Evolutionary conservation across 129 eudicot species (phyloP).

Genomic region (Chrysanthemum makinoi): DNA sequence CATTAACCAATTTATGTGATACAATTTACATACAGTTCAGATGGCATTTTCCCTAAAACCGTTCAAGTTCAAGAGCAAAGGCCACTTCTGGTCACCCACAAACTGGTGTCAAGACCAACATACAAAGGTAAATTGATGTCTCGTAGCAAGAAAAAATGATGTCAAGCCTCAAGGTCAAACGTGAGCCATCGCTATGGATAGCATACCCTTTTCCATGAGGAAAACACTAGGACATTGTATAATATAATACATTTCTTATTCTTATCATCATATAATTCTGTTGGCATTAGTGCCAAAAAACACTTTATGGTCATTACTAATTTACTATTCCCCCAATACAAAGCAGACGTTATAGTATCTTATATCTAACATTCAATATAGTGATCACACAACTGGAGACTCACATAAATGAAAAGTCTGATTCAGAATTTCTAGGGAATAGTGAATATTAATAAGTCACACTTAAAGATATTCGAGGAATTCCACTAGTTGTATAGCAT

Average conservation of each 20-base stretch:
- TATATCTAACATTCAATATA: neutral
- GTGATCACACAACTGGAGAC: neutral
- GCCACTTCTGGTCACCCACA: too few relatives aligned
- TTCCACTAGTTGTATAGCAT: neutral
- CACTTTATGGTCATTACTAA: neutral
- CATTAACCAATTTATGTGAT: too few relatives aligned
- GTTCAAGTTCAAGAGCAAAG: too few relatives aligned
- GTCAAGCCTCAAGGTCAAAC: too few relatives aligned
- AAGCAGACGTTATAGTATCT: neutral
- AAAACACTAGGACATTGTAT: too few relatives aligned
- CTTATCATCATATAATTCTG: neutral
- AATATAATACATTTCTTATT: neutral
- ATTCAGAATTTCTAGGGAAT: neutral
- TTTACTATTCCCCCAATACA: neutral
- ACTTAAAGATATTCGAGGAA: neutral
- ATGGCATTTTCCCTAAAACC: too few relatives aligned
- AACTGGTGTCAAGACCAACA: too few relatives aligned
- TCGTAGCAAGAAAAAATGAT: too few relatives aligned
- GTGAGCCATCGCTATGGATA: too few relatives aligned
- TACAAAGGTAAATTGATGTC: too few relatives aligned
- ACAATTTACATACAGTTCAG: too few relatives aligned
- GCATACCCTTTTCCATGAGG: too few relatives aligned
- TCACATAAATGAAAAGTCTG: conserved; percentile 1
- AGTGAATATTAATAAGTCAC: neutral
- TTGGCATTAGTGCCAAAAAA: neutral